Base-by-base conservation (phyloP, 2,329 filamentous ascomycete species). In the Pseudocercospora cruenta region DNA sequence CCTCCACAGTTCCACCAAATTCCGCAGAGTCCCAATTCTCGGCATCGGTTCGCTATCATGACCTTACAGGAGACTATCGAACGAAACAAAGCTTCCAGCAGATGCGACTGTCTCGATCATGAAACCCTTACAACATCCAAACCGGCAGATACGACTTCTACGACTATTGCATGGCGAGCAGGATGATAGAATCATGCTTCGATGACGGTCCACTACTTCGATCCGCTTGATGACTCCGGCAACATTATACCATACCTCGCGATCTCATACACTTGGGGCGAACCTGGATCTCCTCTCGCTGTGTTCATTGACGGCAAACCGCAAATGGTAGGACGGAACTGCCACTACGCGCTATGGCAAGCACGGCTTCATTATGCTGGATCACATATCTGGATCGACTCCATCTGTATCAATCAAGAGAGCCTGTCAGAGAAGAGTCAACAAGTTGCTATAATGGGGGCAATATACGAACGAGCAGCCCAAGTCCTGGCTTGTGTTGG, bases 381-480 rank as follows among this genome's bases (percentile, higher is more conserved):
- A 24, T n/a, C 57, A 43, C 3, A n/a, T 10, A 24, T 69, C 8
- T 70, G 68, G 64, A 47, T 69, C 0, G 68, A 69, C 28, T 60
- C 66, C 14, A 22, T 70, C 3, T 70, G 63, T 49, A 67, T 69
- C 14, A 58, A 70, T 31, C 68, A 70, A 19, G 54, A 61, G 2
- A 58, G 67, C 19, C 14, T 59, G 4, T 22, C 26, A 2, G 68
- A 70, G 59, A 64, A 61, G 24, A 49, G 45, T 3, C 22, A 26
- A 3, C 68, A 69, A 49, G 68, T 69, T 1, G 36, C 19, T 8
- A 60, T 67, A 21, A 70, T 70, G 68, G 59, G 31, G 9, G 26
- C 36, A 12, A 67, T 70, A 31, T 70, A 62, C 26, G 31, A 19
- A 9, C 24, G 26, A 14, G 66, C 68, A 2, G 39, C 10, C 3